Evolutionary conservation across 441 rosid genomes (phyloP).

Genomic region (Cnidoscolus chayamansa): DNA sequence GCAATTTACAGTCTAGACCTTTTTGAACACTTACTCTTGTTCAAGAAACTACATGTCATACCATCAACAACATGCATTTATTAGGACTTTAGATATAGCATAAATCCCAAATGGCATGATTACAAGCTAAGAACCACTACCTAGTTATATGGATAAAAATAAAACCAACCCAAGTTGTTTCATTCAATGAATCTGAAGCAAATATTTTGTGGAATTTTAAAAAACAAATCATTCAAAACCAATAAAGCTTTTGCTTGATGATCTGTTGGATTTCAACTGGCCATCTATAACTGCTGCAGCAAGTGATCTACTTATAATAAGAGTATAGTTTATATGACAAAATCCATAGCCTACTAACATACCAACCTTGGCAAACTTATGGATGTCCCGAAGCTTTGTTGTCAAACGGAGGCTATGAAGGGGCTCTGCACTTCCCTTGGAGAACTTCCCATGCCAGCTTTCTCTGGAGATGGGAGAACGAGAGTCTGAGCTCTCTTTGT

Average conservation of each 20-base stretch:
- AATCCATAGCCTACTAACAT: slow-evolving; percentile 5
- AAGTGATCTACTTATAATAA: not conserved
- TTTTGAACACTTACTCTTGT: slow-evolving; percentile 1
- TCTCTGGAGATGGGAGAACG: slow-evolving; percentile 74
- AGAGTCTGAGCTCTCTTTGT: slow-evolving; percentile 61
- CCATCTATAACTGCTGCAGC: not conserved
- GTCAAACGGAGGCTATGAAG: slow-evolving; percentile 75
- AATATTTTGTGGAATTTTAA: not conserved
- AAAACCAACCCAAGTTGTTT: not conserved
- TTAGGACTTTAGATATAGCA: not conserved
- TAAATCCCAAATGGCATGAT: not conserved
- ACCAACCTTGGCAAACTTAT: slow-evolving; percentile 90
- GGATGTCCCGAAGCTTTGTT: slow-evolving; percentile 90
- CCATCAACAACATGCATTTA: not conserved
- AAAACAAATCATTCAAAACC: not conserved
- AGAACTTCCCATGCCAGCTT: slow-evolving; percentile 67
- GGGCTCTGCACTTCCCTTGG: slow-evolving; percentile 62
- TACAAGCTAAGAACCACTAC: not conserved
- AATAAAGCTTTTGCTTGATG: not conserved
- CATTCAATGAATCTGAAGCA: not conserved
- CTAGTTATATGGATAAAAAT: not conserved
- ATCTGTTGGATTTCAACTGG: not conserved
- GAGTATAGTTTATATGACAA: not conserved
- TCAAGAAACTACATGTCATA: not conserved
- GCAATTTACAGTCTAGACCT: not conserved